Evolutionary conservation across 202 grass and related monocot genomes (phyloP), one percentile per base, ranked within the genome.

Genomic region (Hordeum pubiflorum): DNA sequence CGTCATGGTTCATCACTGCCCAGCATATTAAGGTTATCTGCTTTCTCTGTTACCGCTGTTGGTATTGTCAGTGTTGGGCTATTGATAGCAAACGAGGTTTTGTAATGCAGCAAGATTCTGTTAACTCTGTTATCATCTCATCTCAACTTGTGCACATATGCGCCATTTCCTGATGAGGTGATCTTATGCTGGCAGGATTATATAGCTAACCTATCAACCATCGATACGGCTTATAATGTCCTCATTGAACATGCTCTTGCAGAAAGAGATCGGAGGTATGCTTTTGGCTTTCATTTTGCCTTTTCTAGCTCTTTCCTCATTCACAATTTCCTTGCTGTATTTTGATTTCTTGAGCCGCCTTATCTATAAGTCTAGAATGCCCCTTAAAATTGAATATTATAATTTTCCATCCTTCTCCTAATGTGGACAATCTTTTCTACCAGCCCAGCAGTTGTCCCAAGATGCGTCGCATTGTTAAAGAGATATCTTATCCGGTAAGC

Each of bases 371-470:
- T 17, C 17, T 17, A 50, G 17, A 18, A 7, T 9, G 32, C 13
- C 33, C 23, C 34, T 76, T 39, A 57, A 21, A 57, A 8, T 46
- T 48, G 26, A 72, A 76, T 56, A 10, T 10, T 79, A 59, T 67
- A 14, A 29, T 29, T 29, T 29, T 29, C 27, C 27, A 29, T 29
- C 27, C 27, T 29, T 60, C 52, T 75, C 84, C 69, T 94, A 72
- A 90, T 81, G 50, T 84, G 29, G 74, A 68, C 69, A 80, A 66
- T 88, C 29, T 94, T 86, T 91, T 75, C 36, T 82, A 89, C 76
- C 91, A 97, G 94, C 89, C 94, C 94, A 77, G 94, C 94, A 64
- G 94, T 97, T 70, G 90, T 97, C 82, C 94, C 92, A n/a, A 94
- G 88, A 83, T 97, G 94, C 10, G 90, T 97, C 32, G 79, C 90